Conservation (phyloP, 352 stramenopile genomes). For the Globisporangium spiculum region DNA sequence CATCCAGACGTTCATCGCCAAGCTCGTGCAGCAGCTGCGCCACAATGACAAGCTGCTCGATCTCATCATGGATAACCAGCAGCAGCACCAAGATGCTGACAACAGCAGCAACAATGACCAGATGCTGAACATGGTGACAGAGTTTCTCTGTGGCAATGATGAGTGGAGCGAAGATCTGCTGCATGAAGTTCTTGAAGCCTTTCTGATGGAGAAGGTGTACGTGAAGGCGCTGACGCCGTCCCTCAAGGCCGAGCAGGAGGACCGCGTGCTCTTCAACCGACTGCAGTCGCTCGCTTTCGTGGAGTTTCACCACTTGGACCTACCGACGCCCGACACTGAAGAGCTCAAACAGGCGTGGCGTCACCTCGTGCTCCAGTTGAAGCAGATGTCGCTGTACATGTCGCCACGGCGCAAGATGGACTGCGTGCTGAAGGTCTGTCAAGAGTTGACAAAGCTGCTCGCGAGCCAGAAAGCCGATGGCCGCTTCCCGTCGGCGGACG, state of each 20-base stretch:
- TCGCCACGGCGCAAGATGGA: conserved; percentile 88
- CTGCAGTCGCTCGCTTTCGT: conserved; percentile 81
- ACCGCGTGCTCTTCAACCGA: conserved; percentile 57
- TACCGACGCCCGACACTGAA: conserved; percentile 42
- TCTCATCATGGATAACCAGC: conserved; percentile 15
- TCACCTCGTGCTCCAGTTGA: conserved; percentile 39
- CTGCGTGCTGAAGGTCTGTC: conserved; percentile 67
- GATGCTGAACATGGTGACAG: neutral
- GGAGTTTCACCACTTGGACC: conserved; percentile 80
- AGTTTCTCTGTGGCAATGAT: conserved; percentile 34
- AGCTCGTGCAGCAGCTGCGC: conserved; percentile 58
- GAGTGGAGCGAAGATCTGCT: conserved; percentile 45
- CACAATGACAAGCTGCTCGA: conserved; percentile 29
- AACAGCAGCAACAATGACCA: conserved; percentile 29
- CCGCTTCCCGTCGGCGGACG: conserved; percentile 83
- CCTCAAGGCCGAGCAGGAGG: conserved; percentile 31
- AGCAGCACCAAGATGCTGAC: neutral
- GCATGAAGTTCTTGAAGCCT: conserved; percentile 80
- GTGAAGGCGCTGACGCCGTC: conserved; percentile 60
- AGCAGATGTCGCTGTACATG: conserved; percentile 40
- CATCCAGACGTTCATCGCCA: conserved; percentile 64
- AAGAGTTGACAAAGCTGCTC: conserved; percentile 70
- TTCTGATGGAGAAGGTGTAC: conserved; percentile 91
- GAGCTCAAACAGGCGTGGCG: conserved; percentile 41
- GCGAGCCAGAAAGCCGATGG: conserved; percentile 33